Evolutionary conservation across 2,329 filamentous ascomycete species (phyloP).

Genomic region (Keithomyces neogunnii): DNA sequence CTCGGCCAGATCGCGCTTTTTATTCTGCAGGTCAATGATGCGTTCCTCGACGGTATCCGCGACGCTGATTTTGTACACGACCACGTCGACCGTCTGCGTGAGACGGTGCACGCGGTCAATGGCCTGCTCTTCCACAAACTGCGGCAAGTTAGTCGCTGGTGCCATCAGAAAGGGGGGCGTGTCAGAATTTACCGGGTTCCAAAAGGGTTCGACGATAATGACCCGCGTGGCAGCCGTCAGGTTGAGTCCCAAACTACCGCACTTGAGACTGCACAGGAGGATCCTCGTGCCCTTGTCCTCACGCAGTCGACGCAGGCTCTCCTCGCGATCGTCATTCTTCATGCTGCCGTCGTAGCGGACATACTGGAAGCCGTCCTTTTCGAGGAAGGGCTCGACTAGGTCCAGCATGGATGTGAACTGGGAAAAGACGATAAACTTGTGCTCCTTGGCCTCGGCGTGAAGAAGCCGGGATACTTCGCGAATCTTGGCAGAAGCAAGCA

Average conservation of each 20-base stretch:
- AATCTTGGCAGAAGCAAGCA: slow-evolving; percentile 81
- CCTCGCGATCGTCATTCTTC: slow-evolving; percentile 87
- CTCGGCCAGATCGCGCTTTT: slow-evolving; percentile 86
- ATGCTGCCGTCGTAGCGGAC: slow-evolving; percentile 93
- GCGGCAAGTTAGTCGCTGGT: not conserved
- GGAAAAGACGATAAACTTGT: slow-evolving; percentile 98
- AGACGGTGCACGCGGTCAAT: slow-evolving; percentile 98
- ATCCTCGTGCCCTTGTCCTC: slow-evolving; percentile 69
- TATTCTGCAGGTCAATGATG: slow-evolving; percentile 89
- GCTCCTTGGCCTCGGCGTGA: slow-evolving; percentile 63
- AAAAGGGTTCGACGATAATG: slow-evolving; percentile 94
- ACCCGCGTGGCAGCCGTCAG: slow-evolving; percentile 89
- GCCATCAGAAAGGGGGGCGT: fast-evolving
- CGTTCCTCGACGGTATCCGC: slow-evolving; percentile 82
- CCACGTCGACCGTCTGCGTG: slow-evolving; percentile 89
- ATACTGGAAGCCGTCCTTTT: slow-evolving; percentile 63
- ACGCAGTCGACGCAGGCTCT: slow-evolving; percentile 68
- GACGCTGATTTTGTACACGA: slow-evolving; percentile 91
- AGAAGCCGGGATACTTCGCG: slow-evolving; percentile 76
- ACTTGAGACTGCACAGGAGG: slow-evolving; percentile 87
- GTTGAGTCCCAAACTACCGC: slow-evolving; percentile 87
- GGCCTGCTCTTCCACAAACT: slow-evolving; percentile 97
- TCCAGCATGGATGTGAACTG: slow-evolving; percentile 98
- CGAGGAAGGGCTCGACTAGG: slow-evolving; percentile 86
- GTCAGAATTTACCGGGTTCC: slow-evolving; percentile 70